Evolutionary conservation across 805 yeast genomes (phyloP).

Genomic region (Nematodospora valgi): DNA sequence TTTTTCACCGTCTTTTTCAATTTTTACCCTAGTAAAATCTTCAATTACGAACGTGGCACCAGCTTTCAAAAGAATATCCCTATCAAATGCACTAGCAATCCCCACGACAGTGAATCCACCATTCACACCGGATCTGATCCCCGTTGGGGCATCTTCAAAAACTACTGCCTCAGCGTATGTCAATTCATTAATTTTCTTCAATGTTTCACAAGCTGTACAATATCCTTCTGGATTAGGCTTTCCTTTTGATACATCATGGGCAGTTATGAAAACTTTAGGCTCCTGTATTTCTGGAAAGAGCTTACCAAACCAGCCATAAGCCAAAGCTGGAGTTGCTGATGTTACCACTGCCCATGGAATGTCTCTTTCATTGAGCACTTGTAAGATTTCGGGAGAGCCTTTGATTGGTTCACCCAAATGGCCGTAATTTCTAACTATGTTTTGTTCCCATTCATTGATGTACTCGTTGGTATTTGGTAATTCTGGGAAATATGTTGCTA

Average conservation of each 20-base stretch:
- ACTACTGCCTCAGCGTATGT: slow-evolving; percentile 11
- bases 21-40: slow-evolving; percentile 13
- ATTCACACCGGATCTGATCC: slow-evolving; percentile 16
- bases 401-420: slow-evolving; percentile 15
- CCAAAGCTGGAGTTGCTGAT: slow-evolving; percentile 17
- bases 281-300: slow-evolving; percentile 6
- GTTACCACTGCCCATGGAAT: slow-evolving; percentile 18
- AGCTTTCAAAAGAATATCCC: slow-evolving; percentile 13
- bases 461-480: slow-evolving; percentile 6
- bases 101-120: slow-evolving; percentile 19
- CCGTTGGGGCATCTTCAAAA: slow-evolving; percentile 21
- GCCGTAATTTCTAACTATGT: slow-evolving; percentile 15
- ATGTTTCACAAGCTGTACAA: slow-evolving; percentile 11
- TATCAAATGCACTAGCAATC: slow-evolving; percentile 16
- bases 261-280: slow-evolving; percentile 18
- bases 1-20: not conserved
- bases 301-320: slow-evolving; percentile 16
- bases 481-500: slow-evolving; percentile 14
- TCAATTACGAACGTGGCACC: slow-evolving; percentile 17
- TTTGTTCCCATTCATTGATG: slow-evolving; percentile 10
- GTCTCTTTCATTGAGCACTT: slow-evolving; percentile 3
- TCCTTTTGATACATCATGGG: slow-evolving; percentile 17
- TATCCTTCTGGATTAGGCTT: slow-evolving; percentile 22
- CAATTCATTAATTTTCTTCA: slow-evolving; percentile 1
- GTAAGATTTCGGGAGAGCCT: slow-evolving; percentile 12